A percentile compares a stretch with the other conserved stretches of the same genome.
These are phyloP conservation scores for Carex arenaria DNA, from an alignment of 202 grass and related monocot genomes.

Conservation along the genomic window DNA sequence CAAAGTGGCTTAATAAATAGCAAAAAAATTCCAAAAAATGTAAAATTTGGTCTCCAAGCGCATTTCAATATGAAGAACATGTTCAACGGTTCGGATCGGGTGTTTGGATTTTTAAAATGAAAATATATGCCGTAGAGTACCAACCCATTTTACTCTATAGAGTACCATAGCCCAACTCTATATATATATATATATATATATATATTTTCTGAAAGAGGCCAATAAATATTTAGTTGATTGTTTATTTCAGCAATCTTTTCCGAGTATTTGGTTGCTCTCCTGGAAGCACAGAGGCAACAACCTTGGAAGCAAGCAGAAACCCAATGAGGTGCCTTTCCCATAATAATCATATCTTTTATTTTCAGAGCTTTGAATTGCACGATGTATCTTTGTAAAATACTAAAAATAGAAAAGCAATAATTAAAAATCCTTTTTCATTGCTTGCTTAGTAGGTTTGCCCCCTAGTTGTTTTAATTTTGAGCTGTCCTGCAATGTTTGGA, in stretches of 20 bases:
- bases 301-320: conserved; percentile 89
- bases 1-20: no score
- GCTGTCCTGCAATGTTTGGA: neutral
- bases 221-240: conserved; percentile 13
- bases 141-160: no score
- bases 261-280: conserved; percentile 65
- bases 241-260: conserved; percentile 82
- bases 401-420: neutral
- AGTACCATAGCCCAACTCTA: no score
- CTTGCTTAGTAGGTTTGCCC: conserved; percentile 9
- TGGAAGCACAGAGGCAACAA: conserved; percentile 59
- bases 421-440: neutral
- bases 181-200: neutral
- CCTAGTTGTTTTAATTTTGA: conserved; percentile 6
- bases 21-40: no score
- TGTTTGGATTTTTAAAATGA: no score
- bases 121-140: no score
- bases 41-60: no score
- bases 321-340: conserved; percentile 58
- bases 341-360: neutral
- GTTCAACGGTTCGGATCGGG: no score
- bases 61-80: no score
- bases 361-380: neutral
- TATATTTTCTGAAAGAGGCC: neutral
- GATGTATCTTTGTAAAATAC: neutral